Evolutionary conservation across 495 filamentous ascomycete genomes (phyloP), one percentile per base, ranked within the genome.

Genomic region (Pyronema domesticum): DNA sequence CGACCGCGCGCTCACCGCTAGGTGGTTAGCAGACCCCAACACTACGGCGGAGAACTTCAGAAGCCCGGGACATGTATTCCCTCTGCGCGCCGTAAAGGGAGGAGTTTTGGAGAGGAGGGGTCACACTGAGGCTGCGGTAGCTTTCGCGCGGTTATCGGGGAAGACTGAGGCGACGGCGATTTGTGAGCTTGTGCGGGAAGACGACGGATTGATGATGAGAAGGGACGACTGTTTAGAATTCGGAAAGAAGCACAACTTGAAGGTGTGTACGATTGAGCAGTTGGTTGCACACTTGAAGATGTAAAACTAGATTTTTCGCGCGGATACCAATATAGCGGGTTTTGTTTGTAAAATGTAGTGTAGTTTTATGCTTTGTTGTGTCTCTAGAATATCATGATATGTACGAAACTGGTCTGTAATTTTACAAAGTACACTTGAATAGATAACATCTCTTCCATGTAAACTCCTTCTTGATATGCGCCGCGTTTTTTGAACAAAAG

Each of bases 191-290:
- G 83, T 95, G 18, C 62, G 50, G 34, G 62, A 65, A 49, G 83
- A 88, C 57, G 81, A 88, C 63, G 86, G 86, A 1, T 73, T 78
- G 49, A 98, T 96, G 91, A 84, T 95, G 85, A 71, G 88, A 59
- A 77, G 87, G 55, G 89, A 96, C 75, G 83, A 76, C 3, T 96
- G 91, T 66, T 72, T 98, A 65, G 74, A 70, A 35, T 98, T 98
- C 75, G 93, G 87, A 10, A 77, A 77, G 68, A 79, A 74, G 66
- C 96, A 85, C 82, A 88, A 87, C 8, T 69, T 96, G 57, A 89
- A 82, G 71, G 86, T 94, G 40, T 94, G 89, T 68, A 96, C 91
- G 7, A 96, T 98, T 70, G 89, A 88, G 65, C 87, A 85, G 67
- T 69, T 98, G 69, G 82, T 89, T 39, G 72, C 67, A 54, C 85